Conservation (phyloP, 495 filamentous ascomycete genomes). For the Sporormia fimetaria region DNA sequence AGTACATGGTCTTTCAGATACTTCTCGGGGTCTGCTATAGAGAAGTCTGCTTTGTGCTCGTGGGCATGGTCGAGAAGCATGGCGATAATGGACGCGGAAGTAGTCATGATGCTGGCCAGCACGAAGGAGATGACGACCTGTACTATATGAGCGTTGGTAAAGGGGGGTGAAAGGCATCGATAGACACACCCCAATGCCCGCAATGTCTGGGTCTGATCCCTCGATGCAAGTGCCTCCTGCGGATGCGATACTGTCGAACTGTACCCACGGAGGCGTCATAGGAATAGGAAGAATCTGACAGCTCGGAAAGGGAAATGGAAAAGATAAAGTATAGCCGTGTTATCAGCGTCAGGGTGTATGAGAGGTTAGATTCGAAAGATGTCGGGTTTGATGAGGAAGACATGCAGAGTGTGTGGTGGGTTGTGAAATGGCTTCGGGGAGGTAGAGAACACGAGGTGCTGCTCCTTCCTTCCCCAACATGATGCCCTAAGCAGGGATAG, state of each 20-base stretch:
- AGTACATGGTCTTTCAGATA: constrained; percentile 6
- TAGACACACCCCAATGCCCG: constrained; percentile 7
- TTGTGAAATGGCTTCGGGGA: no score
- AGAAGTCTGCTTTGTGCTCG: constrained; percentile 7
- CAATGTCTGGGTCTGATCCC: constrained; percentile 9
- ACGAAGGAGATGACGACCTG: constrained; percentile 16
- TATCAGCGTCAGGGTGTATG: no score
- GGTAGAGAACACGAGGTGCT: no score
- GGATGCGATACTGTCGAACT: constrained; percentile 9
- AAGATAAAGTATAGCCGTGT: no score
- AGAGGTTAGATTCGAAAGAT: no score
- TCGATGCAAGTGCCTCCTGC: not conserved
- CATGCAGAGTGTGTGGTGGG: no score
- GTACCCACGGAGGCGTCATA: constrained; percentile 11
- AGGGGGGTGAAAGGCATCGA: not conserved
- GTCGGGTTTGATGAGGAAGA: no score
- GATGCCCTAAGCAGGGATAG: no score
- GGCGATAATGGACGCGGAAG: constrained; percentile 11
- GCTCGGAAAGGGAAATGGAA: no score
- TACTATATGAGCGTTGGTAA: not conserved
- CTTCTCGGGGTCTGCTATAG: constrained; percentile 2
- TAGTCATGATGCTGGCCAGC: constrained; percentile 14
- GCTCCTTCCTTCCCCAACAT: no score
- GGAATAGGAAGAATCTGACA: not conserved
- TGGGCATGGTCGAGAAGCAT: constrained; percentile 13